phyloP scores from a whole-genome alignment of 352 stramenopile species.

The Phytophthora chlamydospora region DNA sequence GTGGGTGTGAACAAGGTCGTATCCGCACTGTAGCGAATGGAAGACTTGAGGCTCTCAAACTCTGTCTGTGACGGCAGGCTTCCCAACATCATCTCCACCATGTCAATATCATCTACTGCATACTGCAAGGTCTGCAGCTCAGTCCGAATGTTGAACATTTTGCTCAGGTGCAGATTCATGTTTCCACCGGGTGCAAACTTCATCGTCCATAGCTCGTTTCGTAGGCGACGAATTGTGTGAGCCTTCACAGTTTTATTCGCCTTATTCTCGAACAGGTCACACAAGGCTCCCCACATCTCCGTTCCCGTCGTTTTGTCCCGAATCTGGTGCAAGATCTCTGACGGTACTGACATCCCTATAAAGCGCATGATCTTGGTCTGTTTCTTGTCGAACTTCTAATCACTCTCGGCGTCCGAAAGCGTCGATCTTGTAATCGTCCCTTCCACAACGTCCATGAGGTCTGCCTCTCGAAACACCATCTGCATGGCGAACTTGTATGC shows the following conservation, averaged over 20 bases:
- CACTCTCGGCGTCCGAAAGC: too few species aligned
- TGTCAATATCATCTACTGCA: constrained; percentile 4
- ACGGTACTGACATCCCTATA: constrained; percentile 4
- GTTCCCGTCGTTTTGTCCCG: constrained; percentile 14
- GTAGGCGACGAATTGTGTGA: not conserved
- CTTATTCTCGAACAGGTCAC: constrained; percentile 7
- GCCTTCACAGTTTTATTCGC: constrained; percentile 6
- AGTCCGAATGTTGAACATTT: too few species aligned
- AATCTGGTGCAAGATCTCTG: constrained; percentile 8
- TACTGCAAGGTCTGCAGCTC: constrained; percentile 7
- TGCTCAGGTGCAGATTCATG: constrained; percentile 11
- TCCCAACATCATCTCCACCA: constrained; percentile 17
- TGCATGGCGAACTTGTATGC: too few species aligned
- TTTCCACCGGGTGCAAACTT: constrained; percentile 10
- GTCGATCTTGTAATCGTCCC: too few species aligned
- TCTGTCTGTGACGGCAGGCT: not conserved
- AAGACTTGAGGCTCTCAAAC: constrained; percentile 10
- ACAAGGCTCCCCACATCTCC: constrained; percentile 6
- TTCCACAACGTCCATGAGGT: too few species aligned
- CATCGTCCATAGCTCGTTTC: constrained; percentile 6
- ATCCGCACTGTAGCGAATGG: constrained; percentile 7
- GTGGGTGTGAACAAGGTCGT: constrained; percentile 5
- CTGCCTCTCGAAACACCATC: too few species aligned
- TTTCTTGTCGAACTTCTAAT: too few species aligned
- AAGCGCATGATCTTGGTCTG: constrained; percentile 17